Percentiles rank a stretch among this genome's conserved stretches.
These are phyloP conservation scores for Linnemannia elongata DNA, from an alignment of 192 early-diverging fungal genomes.

Conservation along the genomic window DNA sequence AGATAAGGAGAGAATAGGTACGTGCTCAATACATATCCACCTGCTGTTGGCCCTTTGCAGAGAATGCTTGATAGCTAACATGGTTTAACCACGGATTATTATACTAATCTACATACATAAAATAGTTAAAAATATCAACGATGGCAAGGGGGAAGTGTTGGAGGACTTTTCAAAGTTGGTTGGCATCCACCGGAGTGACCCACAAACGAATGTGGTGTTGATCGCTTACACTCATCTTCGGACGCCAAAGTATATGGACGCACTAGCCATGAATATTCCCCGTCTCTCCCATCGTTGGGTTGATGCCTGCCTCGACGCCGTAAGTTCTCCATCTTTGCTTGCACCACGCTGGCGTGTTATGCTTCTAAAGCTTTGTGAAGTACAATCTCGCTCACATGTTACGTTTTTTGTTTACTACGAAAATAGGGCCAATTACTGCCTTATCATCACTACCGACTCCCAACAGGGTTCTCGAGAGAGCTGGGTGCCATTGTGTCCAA, in stretches of 20 bases:
- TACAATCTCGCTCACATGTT: background rate
- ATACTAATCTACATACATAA: no score
- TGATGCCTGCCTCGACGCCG: conserved; percentile 24
- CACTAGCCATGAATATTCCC: conserved; percentile 34
- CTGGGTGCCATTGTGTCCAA: conserved; percentile 28
- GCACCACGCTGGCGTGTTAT: background rate
- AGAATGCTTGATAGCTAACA: no score
- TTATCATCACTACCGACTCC: conserved; percentile 19
- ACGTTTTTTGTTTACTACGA: background rate
- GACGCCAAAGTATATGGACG: conserved; percentile 31
- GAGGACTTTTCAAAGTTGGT: conserved; percentile 12
- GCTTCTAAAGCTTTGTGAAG: background rate
- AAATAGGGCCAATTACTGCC: conserved; percentile 23
- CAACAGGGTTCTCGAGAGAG: conserved; percentile 32
- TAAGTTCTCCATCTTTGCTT: conserved; percentile 6
- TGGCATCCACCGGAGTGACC: background rate
- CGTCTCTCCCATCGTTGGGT: conserved; percentile 35
- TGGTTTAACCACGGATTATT: no score
- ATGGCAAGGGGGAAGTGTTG: conserved; percentile 13
- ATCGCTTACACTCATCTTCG: conserved; percentile 9
- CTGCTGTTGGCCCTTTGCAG: background rate
- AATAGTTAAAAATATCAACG: conserved; percentile 13
- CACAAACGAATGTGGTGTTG: conserved; percentile 14
- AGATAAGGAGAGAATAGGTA: background rate
- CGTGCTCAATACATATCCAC: background rate